Conservation (phyloP, 164 flowering plant genomes). For the Cinnamomum chago region DNA sequence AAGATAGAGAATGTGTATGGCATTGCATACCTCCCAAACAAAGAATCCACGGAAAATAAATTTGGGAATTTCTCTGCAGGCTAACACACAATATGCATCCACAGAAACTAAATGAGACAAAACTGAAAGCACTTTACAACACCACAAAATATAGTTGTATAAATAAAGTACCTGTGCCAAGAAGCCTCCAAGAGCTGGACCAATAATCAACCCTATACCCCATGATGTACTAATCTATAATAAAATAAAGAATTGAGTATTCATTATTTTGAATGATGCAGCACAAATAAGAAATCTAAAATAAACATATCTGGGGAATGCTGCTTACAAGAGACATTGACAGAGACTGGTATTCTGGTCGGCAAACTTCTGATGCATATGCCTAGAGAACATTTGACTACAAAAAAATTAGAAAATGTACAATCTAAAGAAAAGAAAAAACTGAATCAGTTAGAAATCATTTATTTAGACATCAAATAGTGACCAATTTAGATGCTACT, state of each 20-base stretch:
- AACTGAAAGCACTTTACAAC: neutral
- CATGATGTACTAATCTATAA: slow-evolving; percentile 54
- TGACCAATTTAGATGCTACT: too few relatives aligned
- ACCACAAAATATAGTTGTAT: neutral
- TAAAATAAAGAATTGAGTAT: neutral
- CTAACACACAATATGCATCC: slow-evolving; percentile 1
- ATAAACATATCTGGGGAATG: neutral
- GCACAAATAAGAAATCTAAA: neutral
- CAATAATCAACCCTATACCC: slow-evolving; percentile 63
- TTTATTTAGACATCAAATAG: too few relatives aligned
- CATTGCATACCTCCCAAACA: slow-evolving; percentile 19
- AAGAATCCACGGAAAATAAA: slow-evolving; percentile 9
- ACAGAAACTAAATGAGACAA: neutral
- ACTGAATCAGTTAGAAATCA: too few relatives aligned
- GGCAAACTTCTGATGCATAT: slow-evolving; percentile 57
- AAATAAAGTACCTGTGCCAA: slow-evolving; percentile 46
- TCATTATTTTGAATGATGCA: neutral
- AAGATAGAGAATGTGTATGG: neutral
- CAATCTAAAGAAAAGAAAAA: too few relatives aligned
- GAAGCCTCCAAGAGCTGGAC: slow-evolving; percentile 72
- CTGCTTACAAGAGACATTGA: slow-evolving; percentile 48
- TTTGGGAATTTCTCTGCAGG: slow-evolving; percentile 19
- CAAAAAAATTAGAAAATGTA: neutral
- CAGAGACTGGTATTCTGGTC: slow-evolving; percentile 49
- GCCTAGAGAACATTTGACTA: slow-evolving; percentile 37